These are phyloP conservation scores for Pichia nakasei DNA, from an alignment of 805 yeast genomes.

Conservation along the genomic window DNA sequence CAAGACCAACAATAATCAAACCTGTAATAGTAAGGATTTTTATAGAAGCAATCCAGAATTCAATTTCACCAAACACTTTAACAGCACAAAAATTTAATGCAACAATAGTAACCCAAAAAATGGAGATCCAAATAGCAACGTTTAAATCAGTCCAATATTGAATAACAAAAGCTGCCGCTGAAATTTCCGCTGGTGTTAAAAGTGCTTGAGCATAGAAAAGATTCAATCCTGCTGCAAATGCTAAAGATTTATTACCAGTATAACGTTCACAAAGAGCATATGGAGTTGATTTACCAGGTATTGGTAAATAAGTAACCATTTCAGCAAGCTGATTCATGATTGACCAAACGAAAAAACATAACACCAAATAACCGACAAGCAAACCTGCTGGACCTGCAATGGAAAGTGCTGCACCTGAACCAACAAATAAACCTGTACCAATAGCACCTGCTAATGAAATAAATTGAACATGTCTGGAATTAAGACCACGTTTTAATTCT, in stretches of 20 bases:
- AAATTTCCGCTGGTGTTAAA: slow-evolving; percentile 41
- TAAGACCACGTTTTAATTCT: slow-evolving; percentile 30
- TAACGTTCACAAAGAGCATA: slow-evolving; percentile 25
- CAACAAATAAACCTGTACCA: slow-evolving; percentile 53
- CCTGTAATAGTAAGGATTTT: slow-evolving; percentile 61
- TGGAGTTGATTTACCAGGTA: slow-evolving; percentile 40
- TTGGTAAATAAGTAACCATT: slow-evolving; percentile 52
- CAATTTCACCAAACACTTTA: slow-evolving; percentile 36
- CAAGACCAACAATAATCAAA: slow-evolving; percentile 44
- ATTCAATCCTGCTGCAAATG: slow-evolving; percentile 30
- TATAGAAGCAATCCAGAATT: slow-evolving; percentile 55
- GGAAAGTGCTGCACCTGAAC: slow-evolving; percentile 36
- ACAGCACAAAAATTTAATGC: slow-evolving; percentile 40
- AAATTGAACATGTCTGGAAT: slow-evolving; percentile 47
- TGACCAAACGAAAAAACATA: slow-evolving; percentile 56
- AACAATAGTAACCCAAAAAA: slow-evolving; percentile 41
- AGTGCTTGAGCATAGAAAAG: slow-evolving; percentile 27
- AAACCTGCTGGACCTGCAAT: slow-evolving; percentile 29
- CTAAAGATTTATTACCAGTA: slow-evolving; percentile 21
- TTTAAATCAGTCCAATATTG: slow-evolving; percentile 48
- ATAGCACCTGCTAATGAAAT: slow-evolving; percentile 66
- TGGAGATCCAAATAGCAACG: slow-evolving; percentile 50
- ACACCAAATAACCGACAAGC: slow-evolving; percentile 49
- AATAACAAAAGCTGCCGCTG: slow-evolving; percentile 53
- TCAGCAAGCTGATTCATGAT: slow-evolving; percentile 60